Conservation (phyloP, 2,329 filamentous ascomycete species). For the Arthrobotrys megalospora region DNA sequence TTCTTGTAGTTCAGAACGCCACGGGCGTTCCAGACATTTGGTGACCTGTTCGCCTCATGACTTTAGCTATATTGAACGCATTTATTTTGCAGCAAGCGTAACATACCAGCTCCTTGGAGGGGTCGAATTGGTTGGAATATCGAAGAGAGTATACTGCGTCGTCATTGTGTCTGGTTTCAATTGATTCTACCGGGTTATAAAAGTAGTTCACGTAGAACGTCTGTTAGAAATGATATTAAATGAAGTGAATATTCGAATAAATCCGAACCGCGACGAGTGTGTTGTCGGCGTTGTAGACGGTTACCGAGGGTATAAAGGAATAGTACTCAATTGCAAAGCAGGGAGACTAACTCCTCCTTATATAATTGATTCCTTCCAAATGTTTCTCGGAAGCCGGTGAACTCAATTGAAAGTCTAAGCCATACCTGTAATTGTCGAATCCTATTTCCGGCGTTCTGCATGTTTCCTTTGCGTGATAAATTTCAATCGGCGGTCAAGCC, state of each 20-base stretch:
- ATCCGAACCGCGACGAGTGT: slow-evolving; percentile 47
- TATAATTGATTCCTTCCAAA: background rate
- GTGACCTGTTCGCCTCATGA: slow-evolving; percentile 65
- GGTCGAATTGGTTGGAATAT: slow-evolving; percentile 42
- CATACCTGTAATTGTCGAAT: slow-evolving; percentile 15
- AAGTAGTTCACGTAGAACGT: background rate
- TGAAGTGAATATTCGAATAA: slow-evolving; percentile 11
- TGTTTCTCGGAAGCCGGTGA: background rate
- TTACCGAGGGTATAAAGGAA: background rate
- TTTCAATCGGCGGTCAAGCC: background rate
- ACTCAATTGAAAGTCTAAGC: background rate
- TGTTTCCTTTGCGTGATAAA: background rate
- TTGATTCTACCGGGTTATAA: background rate
- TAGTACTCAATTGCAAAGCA: background rate
- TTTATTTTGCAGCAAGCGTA: background rate
- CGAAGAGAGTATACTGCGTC: slow-evolving; percentile 45
- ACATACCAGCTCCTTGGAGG: slow-evolving; percentile 52
- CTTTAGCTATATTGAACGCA: background rate
- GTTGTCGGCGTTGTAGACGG: slow-evolving; percentile 53
- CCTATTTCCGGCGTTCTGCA: slow-evolving; percentile 16
- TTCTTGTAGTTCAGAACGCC: slow-evolving; percentile 71
- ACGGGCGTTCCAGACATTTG: slow-evolving; percentile 72
- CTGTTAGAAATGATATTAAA: background rate
- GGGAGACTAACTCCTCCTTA: background rate
- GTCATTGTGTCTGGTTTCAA: slow-evolving; percentile 30